Base-by-base conservation (phyloP, 2,329 filamentous ascomycete genomes). In the Trichoderma breve region DNA sequence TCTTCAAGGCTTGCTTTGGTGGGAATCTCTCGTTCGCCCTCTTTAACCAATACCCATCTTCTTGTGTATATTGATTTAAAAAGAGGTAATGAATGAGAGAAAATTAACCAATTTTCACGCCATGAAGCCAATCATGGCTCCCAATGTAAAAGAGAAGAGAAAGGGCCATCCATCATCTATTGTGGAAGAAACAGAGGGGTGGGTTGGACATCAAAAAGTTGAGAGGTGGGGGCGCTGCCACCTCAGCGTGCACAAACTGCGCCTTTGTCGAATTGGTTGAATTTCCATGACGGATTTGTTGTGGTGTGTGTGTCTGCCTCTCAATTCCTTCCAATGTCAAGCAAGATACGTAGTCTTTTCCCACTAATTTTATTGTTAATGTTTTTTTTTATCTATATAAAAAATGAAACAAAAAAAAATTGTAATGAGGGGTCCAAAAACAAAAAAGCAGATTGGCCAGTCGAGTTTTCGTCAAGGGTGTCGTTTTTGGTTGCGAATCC, bases 171-270 rank as follows among this genome's bases (percentile, higher is more conserved):
- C 43, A 51, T 51, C 43, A 6, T 32, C 18, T 5, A 24, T 7
- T 14, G 28, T 11, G 11, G 12, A 28, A 58, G 34, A 18, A 30
- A 34, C 32, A 34, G 14, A 15, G 18, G 60, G 57, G 28, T 24
- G 28, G 57, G 57, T 53, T 60, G 47, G 47, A 24, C n/a, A 24
- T 53, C 9, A 24, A 28, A 51, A 9, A 26, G 18, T 60, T 21
- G 9, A 26, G 18, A 61, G 34, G 66, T 69, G 66, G 66, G 65
- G 66, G 66, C 4, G 32, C 34, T 69, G 66, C 66, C 66, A 69
- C 28, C 53, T 69, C 66, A 69, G 66, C 66, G 66, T 61, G 28
- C 55, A 69, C 53, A 69, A 60, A 61, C 53, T 51, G 55, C 53
- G 57, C 64, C 32, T 8, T 67, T 9, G 14, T 39, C 9, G 28